Conservation (phyloP, 2,329 filamentous ascomycete species). For the Metarhizium humberi region DNA sequence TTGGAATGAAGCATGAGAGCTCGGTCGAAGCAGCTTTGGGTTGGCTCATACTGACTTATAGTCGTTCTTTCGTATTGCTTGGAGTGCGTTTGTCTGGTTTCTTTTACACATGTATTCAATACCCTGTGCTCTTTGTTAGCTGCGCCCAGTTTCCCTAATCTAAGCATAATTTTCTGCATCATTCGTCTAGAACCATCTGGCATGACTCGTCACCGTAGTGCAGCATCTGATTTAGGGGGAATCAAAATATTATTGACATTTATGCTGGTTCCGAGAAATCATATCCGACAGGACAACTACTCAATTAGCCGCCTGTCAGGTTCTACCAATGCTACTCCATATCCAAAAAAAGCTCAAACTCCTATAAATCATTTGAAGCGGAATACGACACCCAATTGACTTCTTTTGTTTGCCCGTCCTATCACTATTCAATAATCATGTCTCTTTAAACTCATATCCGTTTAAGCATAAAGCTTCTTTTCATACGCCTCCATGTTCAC, state of each 20-base stretch:
- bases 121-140: background rate
- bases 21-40: background rate
- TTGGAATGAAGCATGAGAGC: background rate
- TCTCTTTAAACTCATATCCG: background rate
- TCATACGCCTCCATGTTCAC: slow-evolving; percentile 98
- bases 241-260: background rate
- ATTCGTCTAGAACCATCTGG: background rate
- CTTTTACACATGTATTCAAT: background rate
- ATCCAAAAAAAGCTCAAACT: background rate
- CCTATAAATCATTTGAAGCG: background rate
- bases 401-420: background rate
- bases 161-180: background rate
- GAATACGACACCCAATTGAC: background rate
- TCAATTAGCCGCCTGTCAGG: slow-evolving; percentile 3
- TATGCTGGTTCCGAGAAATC: background rate
- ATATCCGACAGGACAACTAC: background rate
- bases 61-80: background rate
- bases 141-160: background rate
- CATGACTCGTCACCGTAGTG: background rate
- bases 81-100: background rate
- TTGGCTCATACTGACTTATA: background rate
- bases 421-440: background rate
- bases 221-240: background rate
- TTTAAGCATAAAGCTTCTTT: slow-evolving; percentile 96
- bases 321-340: slow-evolving; percentile 3